Base-by-base conservation (phyloP, 2,329 filamentous ascomycete genomes). In the Apiospora pterosperma region DNA sequence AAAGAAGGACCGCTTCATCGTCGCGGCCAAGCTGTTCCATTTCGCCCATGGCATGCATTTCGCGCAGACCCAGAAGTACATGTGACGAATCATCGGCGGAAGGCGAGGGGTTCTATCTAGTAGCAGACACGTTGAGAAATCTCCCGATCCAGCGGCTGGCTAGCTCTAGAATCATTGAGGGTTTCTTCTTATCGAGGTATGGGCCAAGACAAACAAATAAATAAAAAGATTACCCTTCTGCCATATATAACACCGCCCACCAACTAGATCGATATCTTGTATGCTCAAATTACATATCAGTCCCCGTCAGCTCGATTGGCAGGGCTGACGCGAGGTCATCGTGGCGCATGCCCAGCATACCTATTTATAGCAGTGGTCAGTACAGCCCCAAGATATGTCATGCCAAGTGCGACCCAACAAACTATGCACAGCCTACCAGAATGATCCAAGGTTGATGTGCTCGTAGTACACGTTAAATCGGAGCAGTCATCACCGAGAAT, bases 31-130 rank as follows among this genome's bases (percentile, higher is more conserved):
- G 79, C 74, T 88, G 65, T 87, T 85, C 71, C 85, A 88, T 73
- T 88, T 85, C 78, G 85, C 86, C 19, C 82, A 84, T 3, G 86
- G 85, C 6, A 81, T 87, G 74, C 77, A 85, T 64, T 85, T 84
- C 70, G 77, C 78, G 25, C 73, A 74, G 74, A 78, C 70, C 28
- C 72, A 73, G 64, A 76, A 74, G 65, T 76, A 72, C 48, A 44
- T 62, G 25, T 62, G 14, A 55, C 19, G 5, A 14, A 25, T 19
- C 7, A 8, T 10, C 11, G 4, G n/a, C 21, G 2, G 36, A n/a
- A 19, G 14, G 10, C 5, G 48, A n/a, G 5, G 6, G 19, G 48
- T n/a, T n/a, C n/a, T n/a, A n/a, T n/a, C n/a, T n/a, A n/a, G n/a
- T n/a, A n/a, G n/a, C n/a, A n/a, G n/a, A n/a, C n/a, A n/a, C n/a